Base-by-base conservation (phyloP, 805 yeast genomes). In the Kuraishia capsulata region DNA sequence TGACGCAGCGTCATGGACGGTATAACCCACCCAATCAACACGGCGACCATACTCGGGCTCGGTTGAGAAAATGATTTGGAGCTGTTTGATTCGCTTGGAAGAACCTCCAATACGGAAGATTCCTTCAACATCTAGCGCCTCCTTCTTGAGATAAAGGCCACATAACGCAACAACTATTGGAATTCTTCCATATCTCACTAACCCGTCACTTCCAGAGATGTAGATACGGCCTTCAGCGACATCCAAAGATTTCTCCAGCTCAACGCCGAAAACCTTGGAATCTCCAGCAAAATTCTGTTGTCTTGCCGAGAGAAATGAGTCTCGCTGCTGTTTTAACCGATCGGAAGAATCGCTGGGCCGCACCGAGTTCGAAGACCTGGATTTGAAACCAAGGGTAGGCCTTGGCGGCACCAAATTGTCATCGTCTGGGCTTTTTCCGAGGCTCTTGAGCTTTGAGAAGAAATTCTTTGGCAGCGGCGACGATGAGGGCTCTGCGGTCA, bases 121-220 rank as follows among this genome's bases (percentile, higher is more conserved):
- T 4, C 99, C 98, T 56, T 90, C 92, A 1, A 83, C 81, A 24
- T 75, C 73, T 24, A 87, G 65, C 2, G 82, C 95, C 45, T 85
- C 76, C 35, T 76, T 74, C 52, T 92, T 90, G 42, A 92, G 61
- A 52, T 62, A 89, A 0, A 84, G 79, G 1, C 97, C 97, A 62
- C 98, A 90, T 48, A 87, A 83, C 13, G 97, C 97, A n/a, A 92
- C 94, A 11, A 92, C 82, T 14, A 87, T 73, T 0, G 99, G 99
- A 16, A 92, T 85, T 38, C 78, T 68, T 18, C 97, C 98, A 54
- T 86, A 92, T 36, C 80, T 77, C 24, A 83, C 73, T 41, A 78
- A 73, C 20, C 78, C 80, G 44, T 76, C 76, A 50, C 71, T 69
- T 44, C 74, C 72, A 33, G 81, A 66, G 5, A 83, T 74, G 28